A percentile compares a stretch with the other conserved stretches of the same genome.
Evolutionary conservation across 345 rosid species (phyloP).

Genomic region (Cardamine chenopodiifolia): DNA sequence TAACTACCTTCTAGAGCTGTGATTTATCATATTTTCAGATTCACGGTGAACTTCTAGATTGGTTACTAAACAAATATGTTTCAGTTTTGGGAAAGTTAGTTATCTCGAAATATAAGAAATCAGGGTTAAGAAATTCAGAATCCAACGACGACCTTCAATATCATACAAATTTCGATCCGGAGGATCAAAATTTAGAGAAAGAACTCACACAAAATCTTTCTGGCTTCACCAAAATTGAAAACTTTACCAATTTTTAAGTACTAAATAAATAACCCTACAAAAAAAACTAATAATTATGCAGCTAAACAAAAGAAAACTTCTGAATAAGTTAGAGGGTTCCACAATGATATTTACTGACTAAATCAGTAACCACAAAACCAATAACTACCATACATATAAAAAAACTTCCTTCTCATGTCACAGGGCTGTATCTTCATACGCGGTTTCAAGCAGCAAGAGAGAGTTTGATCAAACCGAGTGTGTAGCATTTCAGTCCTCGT

Average conservation of each 20-base stretch:
- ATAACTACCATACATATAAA: background rate
- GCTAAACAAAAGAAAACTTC: slow-evolving; percentile 11
- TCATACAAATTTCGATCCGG: background rate
- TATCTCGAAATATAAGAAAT: background rate
- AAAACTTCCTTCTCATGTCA: slow-evolving; percentile 8
- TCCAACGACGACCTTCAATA: background rate
- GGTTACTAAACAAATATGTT: too few species aligned
- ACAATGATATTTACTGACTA: background rate
- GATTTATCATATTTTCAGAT: too few species aligned
- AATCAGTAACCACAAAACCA: slow-evolving; percentile 10
- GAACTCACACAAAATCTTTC: background rate
- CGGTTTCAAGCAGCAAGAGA: background rate
- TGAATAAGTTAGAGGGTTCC: background rate
- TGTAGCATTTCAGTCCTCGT: slow-evolving; percentile 26
- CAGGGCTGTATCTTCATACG: background rate
- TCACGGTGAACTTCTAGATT: too few species aligned
- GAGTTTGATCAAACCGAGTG: background rate
- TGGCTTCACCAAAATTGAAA: background rate
- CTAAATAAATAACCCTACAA: background rate
- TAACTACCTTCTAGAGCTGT: too few species aligned
- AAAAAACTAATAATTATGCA: slow-evolving; percentile 14
- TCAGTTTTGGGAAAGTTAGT: background rate
- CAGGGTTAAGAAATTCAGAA: background rate
- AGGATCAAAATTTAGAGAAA: slow-evolving; percentile 1
- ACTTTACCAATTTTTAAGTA: background rate